A percentile compares a stretch with the other conserved stretches of the same genome.
Evolutionary conservation across 306 rosid genomes (phyloP).

Genomic region (Cucumis sativus): DNA sequence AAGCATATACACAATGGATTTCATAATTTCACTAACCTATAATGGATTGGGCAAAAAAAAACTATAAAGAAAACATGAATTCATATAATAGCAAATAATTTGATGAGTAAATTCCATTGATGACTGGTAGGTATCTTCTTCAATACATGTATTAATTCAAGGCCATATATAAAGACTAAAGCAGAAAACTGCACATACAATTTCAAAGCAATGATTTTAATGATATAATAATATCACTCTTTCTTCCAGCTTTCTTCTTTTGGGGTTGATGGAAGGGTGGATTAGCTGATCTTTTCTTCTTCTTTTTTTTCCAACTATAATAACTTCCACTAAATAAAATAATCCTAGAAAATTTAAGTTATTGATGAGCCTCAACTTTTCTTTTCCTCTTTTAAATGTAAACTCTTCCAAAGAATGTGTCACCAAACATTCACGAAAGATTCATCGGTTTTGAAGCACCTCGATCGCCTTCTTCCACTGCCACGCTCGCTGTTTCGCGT

Average conservation of each 20-base stretch:
- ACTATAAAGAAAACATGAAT: neutral
- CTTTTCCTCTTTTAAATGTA: slow-evolving; percentile 32
- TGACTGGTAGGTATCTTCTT: neutral
- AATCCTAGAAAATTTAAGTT: slow-evolving; percentile 19
- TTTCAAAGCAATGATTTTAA: slow-evolving; percentile 1
- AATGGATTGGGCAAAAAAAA: too few relatives aligned
- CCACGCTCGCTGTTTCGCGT: slow-evolving; percentile 82
- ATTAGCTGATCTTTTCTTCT: slow-evolving; percentile 14
- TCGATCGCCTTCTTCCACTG: slow-evolving; percentile 98
- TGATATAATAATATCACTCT: neutral
- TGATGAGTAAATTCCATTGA: slow-evolving; percentile 9
- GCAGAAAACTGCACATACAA: slow-evolving; percentile 4
- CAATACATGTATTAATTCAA: slow-evolving; percentile 1
- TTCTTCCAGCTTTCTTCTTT: slow-evolving; percentile 8
- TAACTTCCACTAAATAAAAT: slow-evolving; percentile 30
- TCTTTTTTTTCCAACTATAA: slow-evolving; percentile 4
- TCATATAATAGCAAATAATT: neutral
- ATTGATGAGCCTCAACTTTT: slow-evolving; percentile 12
- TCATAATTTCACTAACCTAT: too few relatives aligned
- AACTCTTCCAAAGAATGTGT: slow-evolving; percentile 28
- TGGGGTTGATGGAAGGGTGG: neutral
- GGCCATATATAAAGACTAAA: neutral
- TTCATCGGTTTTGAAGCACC: slow-evolving; percentile 91
- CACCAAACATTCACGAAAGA: slow-evolving; percentile 19
- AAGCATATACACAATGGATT: too few relatives aligned